A percentile compares a stretch with the other conserved stretches of the same genome.
Conservation (phyloP, 768 basidiomycete species). For the Suillus subluteus region DNA sequence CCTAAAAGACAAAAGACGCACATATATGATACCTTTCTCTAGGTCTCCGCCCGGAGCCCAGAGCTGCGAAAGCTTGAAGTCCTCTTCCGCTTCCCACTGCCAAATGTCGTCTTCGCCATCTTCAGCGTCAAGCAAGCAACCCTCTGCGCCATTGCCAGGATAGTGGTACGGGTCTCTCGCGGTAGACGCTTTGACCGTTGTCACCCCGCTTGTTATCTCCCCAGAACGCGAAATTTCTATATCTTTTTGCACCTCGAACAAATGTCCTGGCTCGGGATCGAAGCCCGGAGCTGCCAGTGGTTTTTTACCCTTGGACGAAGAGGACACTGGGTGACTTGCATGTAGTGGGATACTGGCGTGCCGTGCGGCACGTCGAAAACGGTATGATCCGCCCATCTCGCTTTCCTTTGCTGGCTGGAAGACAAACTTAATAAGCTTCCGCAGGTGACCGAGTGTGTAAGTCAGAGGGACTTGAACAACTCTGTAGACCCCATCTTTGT, state of each 20-base stretch:
- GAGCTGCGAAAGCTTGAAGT: conserved; percentile 58
- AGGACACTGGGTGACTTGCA: not conserved
- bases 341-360: conserved; percentile 19
- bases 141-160: conserved; percentile 43
- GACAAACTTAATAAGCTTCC: conserved; percentile 62
- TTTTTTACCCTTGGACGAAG: conserved; percentile 26
- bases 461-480: conserved; percentile 71
- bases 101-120: conserved; percentile 49
- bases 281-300: conserved; percentile 20
- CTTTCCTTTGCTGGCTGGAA: conserved; percentile 41
- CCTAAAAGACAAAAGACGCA: conserved; percentile 37
- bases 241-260: conserved; percentile 64
- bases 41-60: conserved; percentile 54
- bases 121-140: conserved; percentile 33
- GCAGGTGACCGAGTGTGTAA: conserved; percentile 70
- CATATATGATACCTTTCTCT: conserved; percentile 61
- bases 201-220: conserved; percentile 53
- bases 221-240: conserved; percentile 50
- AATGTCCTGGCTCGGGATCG: conserved; percentile 44
- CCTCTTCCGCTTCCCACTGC: conserved; percentile 75
- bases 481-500: conserved; percentile 58
- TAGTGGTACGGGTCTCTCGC: conserved; percentile 51
- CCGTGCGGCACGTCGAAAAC: conserved; percentile 29
- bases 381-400: conserved; percentile 26
- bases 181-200: conserved; percentile 55